Conservation (phyloP, 83 land plant species). For the Thuja plicata region DNA sequence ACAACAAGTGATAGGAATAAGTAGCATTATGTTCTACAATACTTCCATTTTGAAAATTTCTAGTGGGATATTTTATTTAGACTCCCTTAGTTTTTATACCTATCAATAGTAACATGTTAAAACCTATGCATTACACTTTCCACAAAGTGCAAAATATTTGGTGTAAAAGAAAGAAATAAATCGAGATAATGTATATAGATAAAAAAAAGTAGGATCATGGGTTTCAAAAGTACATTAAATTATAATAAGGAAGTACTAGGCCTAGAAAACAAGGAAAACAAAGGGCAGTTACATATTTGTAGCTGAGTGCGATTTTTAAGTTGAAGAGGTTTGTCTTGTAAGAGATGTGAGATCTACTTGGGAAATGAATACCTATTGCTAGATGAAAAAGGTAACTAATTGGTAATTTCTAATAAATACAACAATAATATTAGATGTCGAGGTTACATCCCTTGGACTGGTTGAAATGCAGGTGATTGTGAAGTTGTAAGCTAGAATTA, state of each 20-base stretch:
- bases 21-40: constrained; percentile 61
- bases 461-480: constrained; percentile 71
- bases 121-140: not conserved
- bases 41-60: constrained; percentile 56
- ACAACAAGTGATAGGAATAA: constrained; percentile 67
- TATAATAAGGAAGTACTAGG: too few species aligned
- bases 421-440: constrained; percentile 64
- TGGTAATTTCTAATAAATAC: not conserved
- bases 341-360: not conserved
- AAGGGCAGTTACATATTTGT: too few species aligned
- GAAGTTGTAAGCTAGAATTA: too few species aligned
- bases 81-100: not conserved
- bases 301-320: too few species aligned
- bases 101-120: not conserved
- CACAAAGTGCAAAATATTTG: not conserved
- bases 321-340: not conserved
- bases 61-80: constrained; percentile 29
- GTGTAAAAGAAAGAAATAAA: too few species aligned
- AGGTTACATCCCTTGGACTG: constrained; percentile 64
- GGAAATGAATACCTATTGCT: not conserved
- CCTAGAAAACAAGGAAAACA: too few species aligned
- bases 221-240: too few species aligned
- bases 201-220: too few species aligned
- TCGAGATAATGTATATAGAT: too few species aligned
- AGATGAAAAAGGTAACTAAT: not conserved